Evolutionary conservation across 495 filamentous ascomycete species (phyloP).

Genomic region (Beverwykella pulmonaria): DNA sequence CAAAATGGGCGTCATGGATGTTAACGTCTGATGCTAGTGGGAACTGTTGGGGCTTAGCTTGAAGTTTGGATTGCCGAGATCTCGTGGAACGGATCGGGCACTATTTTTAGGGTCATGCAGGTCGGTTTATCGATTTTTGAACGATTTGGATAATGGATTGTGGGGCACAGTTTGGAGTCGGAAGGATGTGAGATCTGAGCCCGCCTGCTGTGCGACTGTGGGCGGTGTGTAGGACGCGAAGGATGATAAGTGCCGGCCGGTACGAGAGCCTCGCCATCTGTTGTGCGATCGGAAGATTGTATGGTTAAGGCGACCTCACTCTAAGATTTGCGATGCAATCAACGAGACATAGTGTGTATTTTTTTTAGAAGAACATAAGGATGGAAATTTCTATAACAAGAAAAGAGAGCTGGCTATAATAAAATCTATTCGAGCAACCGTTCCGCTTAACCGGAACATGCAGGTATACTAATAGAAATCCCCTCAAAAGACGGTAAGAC

Average conservation of each 20-base stretch:
- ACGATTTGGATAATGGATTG: neutral
- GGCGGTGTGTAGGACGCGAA: too few relatives aligned
- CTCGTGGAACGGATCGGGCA: neutral
- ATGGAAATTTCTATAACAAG: slow-evolving; percentile 2
- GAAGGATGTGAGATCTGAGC: too few relatives aligned
- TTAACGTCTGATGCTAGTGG: too few relatives aligned
- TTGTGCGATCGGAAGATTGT: too few relatives aligned
- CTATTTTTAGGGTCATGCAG: slow-evolving; percentile 5
- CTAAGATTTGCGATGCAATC: too few relatives aligned
- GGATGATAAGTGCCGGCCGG: too few relatives aligned
- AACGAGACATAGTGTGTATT: too few relatives aligned
- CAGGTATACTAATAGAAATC: neutral
- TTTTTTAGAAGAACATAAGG: neutral
- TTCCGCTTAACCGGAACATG: neutral
- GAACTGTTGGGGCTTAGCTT: too few relatives aligned
- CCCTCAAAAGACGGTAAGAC: slow-evolving; percentile 3
- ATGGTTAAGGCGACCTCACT: too few relatives aligned
- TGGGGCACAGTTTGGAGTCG: too few relatives aligned
- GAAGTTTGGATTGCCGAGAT: neutral
- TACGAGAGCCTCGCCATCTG: too few relatives aligned
- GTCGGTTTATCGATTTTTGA: neutral
- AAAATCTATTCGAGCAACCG: slow-evolving; percentile 2
- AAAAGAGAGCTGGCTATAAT: slow-evolving; percentile 4
- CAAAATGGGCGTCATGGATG: neutral
- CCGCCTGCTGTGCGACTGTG: too few relatives aligned